A percentile compares a stretch with the other conserved stretches of the same genome.
Conservation (phyloP, 192 early-diverging fungal species). For the Gryganskiella cystojenkinii region DNA sequence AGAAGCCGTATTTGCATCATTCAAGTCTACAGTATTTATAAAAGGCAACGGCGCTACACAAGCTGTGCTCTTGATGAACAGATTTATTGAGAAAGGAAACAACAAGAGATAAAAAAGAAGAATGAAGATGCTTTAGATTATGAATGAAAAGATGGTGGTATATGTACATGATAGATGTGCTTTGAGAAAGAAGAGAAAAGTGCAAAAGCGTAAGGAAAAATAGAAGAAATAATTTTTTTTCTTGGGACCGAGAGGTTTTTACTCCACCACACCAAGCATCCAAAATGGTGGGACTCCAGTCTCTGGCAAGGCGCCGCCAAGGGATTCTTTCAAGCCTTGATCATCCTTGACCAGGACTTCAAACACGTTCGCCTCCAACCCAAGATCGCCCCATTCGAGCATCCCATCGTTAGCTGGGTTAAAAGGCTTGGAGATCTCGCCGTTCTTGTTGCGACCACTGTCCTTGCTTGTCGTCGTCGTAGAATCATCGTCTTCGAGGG, state of each 20-base stretch:
- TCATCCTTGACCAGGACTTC: slow-evolving; percentile 41
- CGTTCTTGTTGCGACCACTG: slow-evolving; percentile 8
- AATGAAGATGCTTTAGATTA: too few relatives aligned
- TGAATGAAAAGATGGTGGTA: too few relatives aligned
- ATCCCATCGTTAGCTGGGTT: slow-evolving; percentile 31
- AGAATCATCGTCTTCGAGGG: slow-evolving; percentile 1
- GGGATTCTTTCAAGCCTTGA: slow-evolving; percentile 36
- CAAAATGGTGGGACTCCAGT: slow-evolving; percentile 64
- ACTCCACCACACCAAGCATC: slow-evolving; percentile 60
- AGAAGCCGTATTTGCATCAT: too few relatives aligned
- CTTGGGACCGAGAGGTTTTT: not conserved
- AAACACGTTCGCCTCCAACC: slow-evolving; percentile 39
- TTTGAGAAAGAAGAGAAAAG: not conserved
- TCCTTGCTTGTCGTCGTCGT: slow-evolving; percentile 26
- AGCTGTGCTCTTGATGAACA: too few relatives aligned
- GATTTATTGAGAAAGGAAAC: too few relatives aligned
- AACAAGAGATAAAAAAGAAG: too few relatives aligned
- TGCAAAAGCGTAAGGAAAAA: not conserved
- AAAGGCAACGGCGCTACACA: too few relatives aligned
- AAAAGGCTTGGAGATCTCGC: slow-evolving; percentile 8
- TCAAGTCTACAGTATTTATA: too few relatives aligned
- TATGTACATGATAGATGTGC: too few relatives aligned
- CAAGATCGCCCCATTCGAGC: slow-evolving; percentile 41
- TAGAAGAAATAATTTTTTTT: not conserved
- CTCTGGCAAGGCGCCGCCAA: slow-evolving; percentile 38